Conservation (phyloP, 192 early-diverging fungal genomes). For the Coemansia reversa region DNA sequence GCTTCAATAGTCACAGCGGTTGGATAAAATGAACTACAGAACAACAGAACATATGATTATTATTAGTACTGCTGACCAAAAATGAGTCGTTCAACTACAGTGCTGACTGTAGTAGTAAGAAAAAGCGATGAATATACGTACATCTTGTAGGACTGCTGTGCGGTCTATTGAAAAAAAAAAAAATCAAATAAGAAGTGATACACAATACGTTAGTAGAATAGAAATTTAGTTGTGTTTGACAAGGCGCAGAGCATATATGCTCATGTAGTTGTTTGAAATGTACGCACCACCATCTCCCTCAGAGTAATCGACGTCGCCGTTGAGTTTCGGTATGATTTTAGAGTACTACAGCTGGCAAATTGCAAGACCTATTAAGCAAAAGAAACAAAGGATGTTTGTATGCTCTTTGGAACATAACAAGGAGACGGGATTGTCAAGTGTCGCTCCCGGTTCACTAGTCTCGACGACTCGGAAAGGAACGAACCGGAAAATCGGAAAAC, state of each 20-base stretch:
- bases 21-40: conserved; percentile 45
- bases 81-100: neutral
- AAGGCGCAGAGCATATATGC: neutral
- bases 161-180: conserved; percentile 22
- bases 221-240: no score
- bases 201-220: conserved; percentile 2
- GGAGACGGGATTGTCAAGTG: no score
- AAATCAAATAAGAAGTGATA: neutral
- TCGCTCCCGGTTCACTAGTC: no score
- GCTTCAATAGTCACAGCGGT: conserved; percentile 44
- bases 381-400: no score
- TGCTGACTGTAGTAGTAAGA: neutral
- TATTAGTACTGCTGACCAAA: neutral
- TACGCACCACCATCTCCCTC: conserved; percentile 8
- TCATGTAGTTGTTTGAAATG: neutral
- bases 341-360: neutral
- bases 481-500: neutral
- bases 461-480: neutral
- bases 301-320: neutral
- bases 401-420: no score
- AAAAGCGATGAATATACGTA: conserved; percentile 6
- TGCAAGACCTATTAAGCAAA: neutral
- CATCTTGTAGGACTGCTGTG: conserved; percentile 49
- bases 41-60: neutral
- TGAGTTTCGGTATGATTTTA: neutral